These are phyloP conservation scores for Colletotrichum sansevieriae DNA, from an alignment of 2,329 filamentous ascomycete genomes.

Conservation along the genomic window DNA sequence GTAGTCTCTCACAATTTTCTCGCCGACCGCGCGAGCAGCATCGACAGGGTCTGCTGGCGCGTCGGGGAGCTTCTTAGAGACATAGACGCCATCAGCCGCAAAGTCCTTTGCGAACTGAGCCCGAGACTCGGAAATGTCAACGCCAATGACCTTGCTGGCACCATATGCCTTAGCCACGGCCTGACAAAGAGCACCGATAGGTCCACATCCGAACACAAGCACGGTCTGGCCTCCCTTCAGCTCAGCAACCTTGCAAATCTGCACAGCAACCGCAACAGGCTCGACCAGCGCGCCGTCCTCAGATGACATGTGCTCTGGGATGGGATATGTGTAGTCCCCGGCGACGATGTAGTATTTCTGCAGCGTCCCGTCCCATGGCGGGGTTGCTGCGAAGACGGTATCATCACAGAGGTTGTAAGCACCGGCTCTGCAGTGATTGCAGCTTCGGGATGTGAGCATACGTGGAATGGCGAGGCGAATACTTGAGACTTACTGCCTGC, in stretches of 20 bases:
- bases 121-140: slow-evolving; percentile 59
- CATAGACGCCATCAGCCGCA: slow-evolving; percentile 59
- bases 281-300: slow-evolving; percentile 68
- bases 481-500: slow-evolving; percentile 42
- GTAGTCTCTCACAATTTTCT: slow-evolving; percentile 58
- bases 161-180: slow-evolving; percentile 61
- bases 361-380: slow-evolving; percentile 63
- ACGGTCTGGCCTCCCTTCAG: slow-evolving; percentile 57
- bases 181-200: slow-evolving; percentile 61
- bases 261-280: slow-evolving; percentile 64
- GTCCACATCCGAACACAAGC: slow-evolving; percentile 63
- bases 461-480: neutral
- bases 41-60: slow-evolving; percentile 64
- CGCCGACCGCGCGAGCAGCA: slow-evolving; percentile 62
- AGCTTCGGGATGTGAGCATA: slow-evolving; percentile 47
- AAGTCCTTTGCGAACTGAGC: slow-evolving; percentile 58
- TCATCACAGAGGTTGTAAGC: slow-evolving; percentile 57
- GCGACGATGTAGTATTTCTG: slow-evolving; percentile 62
- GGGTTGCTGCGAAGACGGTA: slow-evolving; percentile 63
- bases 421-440: slow-evolving; percentile 57
- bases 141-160: slow-evolving; percentile 59
- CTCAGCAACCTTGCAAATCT: slow-evolving; percentile 57
- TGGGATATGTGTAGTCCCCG: slow-evolving; percentile 60
- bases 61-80: slow-evolving; percentile 50
- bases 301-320: slow-evolving; percentile 59